Percentiles rank a stretch among this genome's conserved stretches.
These are phyloP conservation scores for Pyracantha coccinea DNA, from an alignment of 331 rosid genomes.

Conservation along the genomic window DNA sequence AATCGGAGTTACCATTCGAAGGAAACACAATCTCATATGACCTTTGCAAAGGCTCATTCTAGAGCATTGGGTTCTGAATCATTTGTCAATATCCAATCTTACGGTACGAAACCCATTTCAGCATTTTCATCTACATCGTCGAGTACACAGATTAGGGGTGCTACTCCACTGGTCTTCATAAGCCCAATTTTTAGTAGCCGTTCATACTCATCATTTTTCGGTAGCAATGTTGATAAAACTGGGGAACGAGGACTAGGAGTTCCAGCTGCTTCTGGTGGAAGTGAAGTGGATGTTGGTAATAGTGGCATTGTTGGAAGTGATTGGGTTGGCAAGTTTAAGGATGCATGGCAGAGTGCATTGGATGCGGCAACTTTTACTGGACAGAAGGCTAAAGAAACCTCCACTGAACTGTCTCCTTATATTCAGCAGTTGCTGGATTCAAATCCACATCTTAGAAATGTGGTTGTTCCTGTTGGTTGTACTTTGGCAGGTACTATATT, in stretches of 20 bases:
- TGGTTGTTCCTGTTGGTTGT: conserved; percentile 52
- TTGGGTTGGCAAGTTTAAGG: conserved; percentile 48
- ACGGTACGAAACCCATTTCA: conserved; percentile 15
- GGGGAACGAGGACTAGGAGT: conserved; percentile 35
- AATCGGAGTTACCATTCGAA: conserved; percentile 7
- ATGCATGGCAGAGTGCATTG: conserved; percentile 50
- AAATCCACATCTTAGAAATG: conserved; percentile 57
- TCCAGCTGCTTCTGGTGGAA: conserved; percentile 35
- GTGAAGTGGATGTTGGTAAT: conserved; percentile 27
- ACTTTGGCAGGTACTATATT: conserved; percentile 55
- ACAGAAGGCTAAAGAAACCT: conserved; percentile 59
- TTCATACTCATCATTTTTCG: conserved; percentile 34
- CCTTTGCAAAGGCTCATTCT: conserved; percentile 6
- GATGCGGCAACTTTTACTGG: conserved; percentile 46
- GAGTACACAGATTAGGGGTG: conserved; percentile 9
- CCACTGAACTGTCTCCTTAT: conserved; percentile 54
- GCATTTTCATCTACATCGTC: conserved; percentile 22
- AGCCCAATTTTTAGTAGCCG: conserved; percentile 24
- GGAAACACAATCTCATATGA: conserved; percentile 11
- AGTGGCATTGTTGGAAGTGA: conserved; percentile 35
- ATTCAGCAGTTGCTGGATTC: conserved; percentile 57
- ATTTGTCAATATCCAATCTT: conserved; percentile 1
- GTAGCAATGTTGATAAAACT: conserved; percentile 26
- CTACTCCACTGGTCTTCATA: conserved; percentile 23
- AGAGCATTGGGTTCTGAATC: conserved; percentile 16